Evolutionary conservation across 2,329 filamentous ascomycete genomes (phyloP), one percentile per base, ranked within the genome.

Genomic region (Hymenoscyphus salicellus): DNA sequence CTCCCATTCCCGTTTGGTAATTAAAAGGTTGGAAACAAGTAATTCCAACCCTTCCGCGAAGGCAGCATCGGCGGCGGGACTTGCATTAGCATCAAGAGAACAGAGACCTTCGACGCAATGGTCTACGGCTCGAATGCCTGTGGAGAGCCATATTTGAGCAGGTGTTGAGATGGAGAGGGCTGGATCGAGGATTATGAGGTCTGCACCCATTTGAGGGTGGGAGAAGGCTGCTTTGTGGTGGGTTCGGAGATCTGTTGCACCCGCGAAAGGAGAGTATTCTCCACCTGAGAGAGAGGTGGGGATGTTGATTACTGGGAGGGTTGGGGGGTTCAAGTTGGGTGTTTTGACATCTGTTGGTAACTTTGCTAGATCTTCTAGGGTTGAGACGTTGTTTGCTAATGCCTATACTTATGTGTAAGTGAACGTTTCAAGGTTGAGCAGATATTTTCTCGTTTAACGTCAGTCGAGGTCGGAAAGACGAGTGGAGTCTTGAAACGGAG

Each of bases 91-190:
- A 55, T 67, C 36, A 1, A 79, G 70, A 0, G 80, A 81, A 66
- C 81, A 84, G 4, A 84, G 72, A 1, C 81, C 81, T 73, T 87
- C 84, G 3, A 87, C 80, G 63, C 83, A 86, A 70, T 86, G 84
- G 68, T 87, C 84, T 0, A 87, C 78, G 0, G 82, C 79, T 8
- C 84, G 77, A 7, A 87, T 77, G 0, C 86, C 86, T 0, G 84
- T 85, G 55, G 81, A 83, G 1, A 87, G 75, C 85, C 85, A 89
- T 23, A 86, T 77, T 23, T 76, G 75, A 0, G 77, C 75, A 0
- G 85, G 85, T 0, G 84, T 87, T 0, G 81, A 81, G 1, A 76
- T 72, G 17, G 78, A 79, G 0, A 88, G 75, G 16, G 78, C 75
- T 1, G 85, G 82, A 63, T 87, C 85, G 1, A 86, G 80, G 43